These are phyloP conservation scores for Amauroascus niger DNA, from an alignment of 2,329 filamentous ascomycete genomes.

Conservation along the genomic window DNA sequence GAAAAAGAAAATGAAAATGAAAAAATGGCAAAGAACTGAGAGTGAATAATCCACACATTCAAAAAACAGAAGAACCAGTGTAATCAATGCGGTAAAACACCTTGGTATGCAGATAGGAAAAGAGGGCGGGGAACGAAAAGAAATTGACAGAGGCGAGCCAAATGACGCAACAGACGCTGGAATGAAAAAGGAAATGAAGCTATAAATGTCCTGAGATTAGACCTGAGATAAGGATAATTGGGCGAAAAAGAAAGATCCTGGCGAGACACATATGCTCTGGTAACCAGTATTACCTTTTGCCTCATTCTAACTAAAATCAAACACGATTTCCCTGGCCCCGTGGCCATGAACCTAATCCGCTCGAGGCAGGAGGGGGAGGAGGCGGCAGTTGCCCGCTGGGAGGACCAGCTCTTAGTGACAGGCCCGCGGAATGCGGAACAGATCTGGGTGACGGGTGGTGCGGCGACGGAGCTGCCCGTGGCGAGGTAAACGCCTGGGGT, in stretches of 20 bases:
- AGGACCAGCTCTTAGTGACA: conserved; percentile 56
- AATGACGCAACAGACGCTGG: not conserved
- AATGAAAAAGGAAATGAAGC: not conserved
- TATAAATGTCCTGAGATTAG: not conserved
- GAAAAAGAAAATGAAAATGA: not conserved
- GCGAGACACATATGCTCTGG: not conserved
- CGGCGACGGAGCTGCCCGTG: conserved; percentile 15
- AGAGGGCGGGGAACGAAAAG: not conserved
- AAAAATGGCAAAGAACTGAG: not conserved
- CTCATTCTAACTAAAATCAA: not conserved
- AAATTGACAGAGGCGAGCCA: not conserved
- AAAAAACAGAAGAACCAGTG: not conserved
- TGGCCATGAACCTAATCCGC: conserved; percentile 14
- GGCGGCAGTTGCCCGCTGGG: conserved; percentile 48
- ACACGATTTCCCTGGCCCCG: conserved; percentile 8
- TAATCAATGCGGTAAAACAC: conserved; percentile 3
- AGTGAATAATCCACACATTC: not conserved
- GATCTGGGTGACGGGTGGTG: conserved; percentile 23
- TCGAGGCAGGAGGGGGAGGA: conserved; percentile 40
- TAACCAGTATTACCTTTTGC: too few species aligned
- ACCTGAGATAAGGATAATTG: not conserved
- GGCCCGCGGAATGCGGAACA: conserved; percentile 44
- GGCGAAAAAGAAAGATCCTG: not conserved
- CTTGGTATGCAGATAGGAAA: conserved; percentile 5
- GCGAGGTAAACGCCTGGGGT: conserved; percentile 11